Percentiles rank a stretch among this genome's conserved stretches.
Evolutionary conservation across 169 alveolate genomes (phyloP).

Genomic region (Babesia sp.): DNA sequence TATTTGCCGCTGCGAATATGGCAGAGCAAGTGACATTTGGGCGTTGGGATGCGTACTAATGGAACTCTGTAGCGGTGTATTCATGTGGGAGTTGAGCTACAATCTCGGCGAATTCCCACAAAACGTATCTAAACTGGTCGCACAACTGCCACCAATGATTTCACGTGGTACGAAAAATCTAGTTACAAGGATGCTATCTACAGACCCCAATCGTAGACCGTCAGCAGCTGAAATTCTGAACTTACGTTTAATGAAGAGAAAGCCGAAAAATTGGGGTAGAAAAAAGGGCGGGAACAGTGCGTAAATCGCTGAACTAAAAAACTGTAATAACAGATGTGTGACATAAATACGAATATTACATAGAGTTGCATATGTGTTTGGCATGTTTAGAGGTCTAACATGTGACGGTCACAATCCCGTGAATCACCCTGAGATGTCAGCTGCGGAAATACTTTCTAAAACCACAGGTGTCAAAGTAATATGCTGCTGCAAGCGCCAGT

Average conservation of each 20-base stretch:
- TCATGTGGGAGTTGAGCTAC: slow-evolving; percentile 30
- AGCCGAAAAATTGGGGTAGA: not conserved
- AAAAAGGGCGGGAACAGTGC: not conserved
- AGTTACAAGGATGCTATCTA: slow-evolving; percentile 10
- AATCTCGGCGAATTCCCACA: slow-evolving; percentile 25
- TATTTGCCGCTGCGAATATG: slow-evolving; percentile 68
- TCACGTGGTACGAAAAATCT: not conserved
- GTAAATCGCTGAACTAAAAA: not conserved
- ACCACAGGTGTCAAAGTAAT: no score
- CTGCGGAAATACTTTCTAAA: no score
- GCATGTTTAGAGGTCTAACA: not conserved
- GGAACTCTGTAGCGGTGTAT: slow-evolving; percentile 80
- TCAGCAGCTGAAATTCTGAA: slow-evolving; percentile 19
- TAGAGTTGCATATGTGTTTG: not conserved
- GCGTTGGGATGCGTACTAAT: slow-evolving; percentile 74
- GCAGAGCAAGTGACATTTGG: slow-evolving; percentile 81
- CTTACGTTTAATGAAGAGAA: not conserved
- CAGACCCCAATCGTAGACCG: slow-evolving; percentile 3
- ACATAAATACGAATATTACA: no score
- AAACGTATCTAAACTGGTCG: slow-evolving; percentile 1
- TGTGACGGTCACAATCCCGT: no score
- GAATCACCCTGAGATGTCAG: no score
- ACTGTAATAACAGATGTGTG: not conserved
- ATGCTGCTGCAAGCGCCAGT: no score
- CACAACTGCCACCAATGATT: slow-evolving; percentile 6